Base-by-base conservation (phyloP, 768 basidiomycete genomes). In the Bullera alba region DNA sequence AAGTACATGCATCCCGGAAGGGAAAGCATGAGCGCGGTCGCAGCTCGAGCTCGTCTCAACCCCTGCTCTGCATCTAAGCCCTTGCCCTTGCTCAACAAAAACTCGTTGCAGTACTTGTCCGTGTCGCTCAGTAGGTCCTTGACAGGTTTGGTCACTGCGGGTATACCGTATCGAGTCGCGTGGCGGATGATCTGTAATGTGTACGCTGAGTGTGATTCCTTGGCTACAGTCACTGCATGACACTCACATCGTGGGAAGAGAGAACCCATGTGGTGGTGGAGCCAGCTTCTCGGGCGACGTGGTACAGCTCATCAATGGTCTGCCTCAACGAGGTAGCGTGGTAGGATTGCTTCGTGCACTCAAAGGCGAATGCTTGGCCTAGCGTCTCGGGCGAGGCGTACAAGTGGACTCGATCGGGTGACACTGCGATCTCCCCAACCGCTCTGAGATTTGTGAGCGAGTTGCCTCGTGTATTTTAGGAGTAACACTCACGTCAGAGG, bases 401-500 rank as follows among this genome's bases (percentile, higher is more conserved):
- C 8, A 37, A 16, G n/a, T 36, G 34, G 14, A 39, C 38, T 19
- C 51, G 34, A 16, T 36, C 19, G 14, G 25, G 21, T 5, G 51
- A n/a, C 17, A 53, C 51, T 46, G 46, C 47, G 6, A 29, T 23
- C 21, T 53, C 51, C 4, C 46, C 51, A 3, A 53, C 51, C 5
- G 51, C 51, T 15, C 42, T 52, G 42, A 5, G 22, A 28, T 4
- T 21, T 23, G n/a, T 53, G 38, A 53, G 47, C 42, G 14, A n/a
- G n/a, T 2, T 27, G 28, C 2, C 38, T 22, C 46, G 10, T 7
- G 14, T 3, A 15, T 14, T 22, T 5, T 3, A 29, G 34, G 12
- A 48, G 46, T 5, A 39, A 5, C 21, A 65, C 63, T 54, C 49
- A 65, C 60, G 54, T 62, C 19, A 67, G 41, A 39, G 65, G 65